Conservation (phyloP, 495 filamentous ascomycete genomes). For the Aspergillus steynii region DNA sequence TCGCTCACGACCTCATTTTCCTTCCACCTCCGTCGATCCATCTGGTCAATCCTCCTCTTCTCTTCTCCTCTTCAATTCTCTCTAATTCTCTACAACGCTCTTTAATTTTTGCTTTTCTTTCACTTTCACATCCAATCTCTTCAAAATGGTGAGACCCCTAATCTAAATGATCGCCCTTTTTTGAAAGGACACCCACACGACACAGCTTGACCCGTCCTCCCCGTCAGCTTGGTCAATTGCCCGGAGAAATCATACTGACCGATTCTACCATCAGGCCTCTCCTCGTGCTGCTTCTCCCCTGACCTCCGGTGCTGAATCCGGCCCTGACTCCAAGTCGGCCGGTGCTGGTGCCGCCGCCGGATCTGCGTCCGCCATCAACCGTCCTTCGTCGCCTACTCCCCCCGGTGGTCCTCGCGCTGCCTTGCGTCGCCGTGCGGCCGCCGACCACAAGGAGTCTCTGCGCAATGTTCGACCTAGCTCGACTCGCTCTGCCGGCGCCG, state of each 20-base stretch:
- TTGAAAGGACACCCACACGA: background rate
- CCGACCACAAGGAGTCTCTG: constrained; percentile 91
- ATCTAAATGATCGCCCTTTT: constrained; percentile 12
- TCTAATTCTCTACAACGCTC: constrained; percentile 14
- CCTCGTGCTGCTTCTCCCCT: constrained; percentile 50
- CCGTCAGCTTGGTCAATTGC: background rate
- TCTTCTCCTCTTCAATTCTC: constrained; percentile 6
- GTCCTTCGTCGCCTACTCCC: constrained; percentile 80
- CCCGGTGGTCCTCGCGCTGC: constrained; percentile 96
- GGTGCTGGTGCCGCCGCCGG: constrained; percentile 61
- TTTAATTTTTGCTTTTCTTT: constrained; percentile 8
- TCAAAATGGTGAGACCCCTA: constrained; percentile 40
- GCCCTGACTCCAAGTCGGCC: constrained; percentile 62
- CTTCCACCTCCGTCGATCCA: constrained; percentile 7
- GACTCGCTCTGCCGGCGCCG: constrained; percentile 90
- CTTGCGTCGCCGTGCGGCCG: constrained; percentile 88
- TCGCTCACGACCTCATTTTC: constrained; percentile 12
- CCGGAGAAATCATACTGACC: background rate
- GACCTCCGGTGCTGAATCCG: constrained; percentile 51
- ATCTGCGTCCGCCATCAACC: constrained; percentile 65
- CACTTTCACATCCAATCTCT: constrained; percentile 13
- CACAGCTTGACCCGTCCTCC: background rate
- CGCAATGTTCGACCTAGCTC: constrained; percentile 88
- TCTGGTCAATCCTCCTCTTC: constrained; percentile 13
- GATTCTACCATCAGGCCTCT: constrained; percentile 34